phyloP scores from a whole-genome alignment of 306 rosid species.

The Sesbania bispinosa region DNA sequence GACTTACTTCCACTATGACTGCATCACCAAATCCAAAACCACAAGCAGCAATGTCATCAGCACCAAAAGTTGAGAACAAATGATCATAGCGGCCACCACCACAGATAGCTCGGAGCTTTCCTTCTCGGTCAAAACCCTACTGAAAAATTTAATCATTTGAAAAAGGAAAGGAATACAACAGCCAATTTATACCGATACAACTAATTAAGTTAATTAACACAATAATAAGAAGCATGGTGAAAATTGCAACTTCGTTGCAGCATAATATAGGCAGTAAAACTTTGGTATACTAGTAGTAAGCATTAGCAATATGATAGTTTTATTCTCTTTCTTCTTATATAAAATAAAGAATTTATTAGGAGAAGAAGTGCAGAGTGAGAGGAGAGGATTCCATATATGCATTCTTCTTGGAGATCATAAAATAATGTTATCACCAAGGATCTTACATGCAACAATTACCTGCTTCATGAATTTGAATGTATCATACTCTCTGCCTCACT shows the following conservation, averaged over 20 bases:
- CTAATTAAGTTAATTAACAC: conserved; percentile 9
- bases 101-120: conserved; percentile 97
- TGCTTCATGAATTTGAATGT: neutral
- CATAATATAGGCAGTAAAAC: conserved; percentile 7
- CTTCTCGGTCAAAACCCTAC: conserved; percentile 90
- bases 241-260: conserved; percentile 4
- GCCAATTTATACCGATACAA: conserved; percentile 7
- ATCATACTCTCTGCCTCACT: conserved; percentile 11
- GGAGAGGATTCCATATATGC: neutral
- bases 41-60: conserved; percentile 88
- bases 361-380: neutral
- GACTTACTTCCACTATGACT: conserved; percentile 88
- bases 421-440: conserved; percentile 5
- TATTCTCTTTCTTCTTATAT: neutral
- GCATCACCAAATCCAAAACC: conserved; percentile 99
- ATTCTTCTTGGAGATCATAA: conserved; percentile 14
- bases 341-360: neutral
- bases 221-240: neutral
- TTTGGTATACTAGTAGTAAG: neutral
- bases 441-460: conserved; percentile 11
- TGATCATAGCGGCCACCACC: conserved; percentile 95
- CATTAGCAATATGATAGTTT: conserved; percentile 5
- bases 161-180: conserved; percentile 8
- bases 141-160: conserved; percentile 22
- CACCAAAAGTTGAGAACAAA: conserved; percentile 91